Evolutionary conservation across 1,284 basidiomycete species (phyloP), one percentile per base, ranked within the genome.

Genomic region (Ustilago shanxiensis): DNA sequence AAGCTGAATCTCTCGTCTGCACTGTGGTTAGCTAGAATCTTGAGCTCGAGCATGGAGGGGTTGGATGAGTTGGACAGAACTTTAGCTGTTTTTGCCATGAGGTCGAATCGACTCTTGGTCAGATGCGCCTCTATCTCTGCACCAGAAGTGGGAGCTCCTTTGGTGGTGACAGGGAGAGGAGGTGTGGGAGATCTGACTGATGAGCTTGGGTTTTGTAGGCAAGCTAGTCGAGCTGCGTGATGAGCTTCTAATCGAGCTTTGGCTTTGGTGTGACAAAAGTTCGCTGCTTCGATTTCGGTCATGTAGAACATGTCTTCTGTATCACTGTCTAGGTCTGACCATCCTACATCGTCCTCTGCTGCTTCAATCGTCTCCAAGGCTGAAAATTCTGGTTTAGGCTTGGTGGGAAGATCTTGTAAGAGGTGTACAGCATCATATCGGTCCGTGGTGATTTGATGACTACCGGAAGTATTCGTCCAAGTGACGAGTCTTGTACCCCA

Each of bases 21-120:
- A 0, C 92, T 91, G 79, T 95, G 90, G 78, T 95, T 93, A 6
- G 93, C 91, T 5, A 95, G 87, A 68, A 95, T 95, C n/a, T 93
- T 90, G 89, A 93, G 91, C 86, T 94, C 93, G 16, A 95, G 88
- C 70, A 93, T 90, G 0, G 90, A 89, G 6, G 92, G 89, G 79
- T 95, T 93, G 3, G 91, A 90, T 0, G 93, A 92, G 4, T 89
- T 87, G 13, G 89, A 82, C 16, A 95, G 84, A 72, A 93, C 91
- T 8, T 83, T 79, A 0, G 93, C 93, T 0, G 94, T 95, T 68
- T 92, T 90, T 10, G 88, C 87, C 91, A 95, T 94, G 28, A 95
- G 88, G 10, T 89, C 88, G 57, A 86, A 88, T 79, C 93, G 91
- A 0, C 87, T 51, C 29, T 10, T 14, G 11, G 51, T 51, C 13